Evolutionary conservation across 495 filamentous ascomycete species (phyloP), one percentile per base, ranked within the genome.

Genomic region (Podospora fimiseda): DNA sequence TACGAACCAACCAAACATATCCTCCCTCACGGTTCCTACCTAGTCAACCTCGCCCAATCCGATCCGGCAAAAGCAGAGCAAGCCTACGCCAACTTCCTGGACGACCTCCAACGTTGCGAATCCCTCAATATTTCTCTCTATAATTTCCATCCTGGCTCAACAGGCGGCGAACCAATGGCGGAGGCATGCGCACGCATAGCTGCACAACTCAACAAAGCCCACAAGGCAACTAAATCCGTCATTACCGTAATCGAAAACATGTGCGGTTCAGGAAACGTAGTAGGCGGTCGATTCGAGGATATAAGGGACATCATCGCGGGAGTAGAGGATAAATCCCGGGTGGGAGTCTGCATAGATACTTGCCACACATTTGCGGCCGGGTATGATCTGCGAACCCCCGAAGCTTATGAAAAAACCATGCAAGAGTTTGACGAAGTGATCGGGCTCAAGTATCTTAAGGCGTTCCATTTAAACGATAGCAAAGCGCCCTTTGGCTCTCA

Each of bases 271-370:
- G 86, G 86, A 33, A 94, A 88, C 65, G 85, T 92, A n/a, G 80
- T 98, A 50, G 93, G 93, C 46, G 82, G 79, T 19, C 80, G 77
- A 0, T 94, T 96, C 56, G 82, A 88, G 58, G 91, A 98, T 54
- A 80, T 98, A 21, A 77, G 83, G 14, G 87, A 88, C 60, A 87
- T 96, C 48, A 90, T 98, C 57, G 75, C 74, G 21, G 76, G 79
- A 0, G 82, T 96, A 30, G 79, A 87, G 19, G 78, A 93, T 66
- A 95, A 96, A 68, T 63, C 75, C 18, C 82, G 93, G n/a, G 85
- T 98, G 9, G 93, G 93, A 24, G 89, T 98, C 33, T 98, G 93
- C 69, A 81, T 98, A 38, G 93, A 98, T 64, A 97, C 93, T 3
- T 96, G 92, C 71, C 93, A 98, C 72, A 80, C 89, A 58, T 96